phyloP scores from a whole-genome alignment of 371 early-diverging fungal genomes.

The Cokeromyces recurvatus region DNA sequence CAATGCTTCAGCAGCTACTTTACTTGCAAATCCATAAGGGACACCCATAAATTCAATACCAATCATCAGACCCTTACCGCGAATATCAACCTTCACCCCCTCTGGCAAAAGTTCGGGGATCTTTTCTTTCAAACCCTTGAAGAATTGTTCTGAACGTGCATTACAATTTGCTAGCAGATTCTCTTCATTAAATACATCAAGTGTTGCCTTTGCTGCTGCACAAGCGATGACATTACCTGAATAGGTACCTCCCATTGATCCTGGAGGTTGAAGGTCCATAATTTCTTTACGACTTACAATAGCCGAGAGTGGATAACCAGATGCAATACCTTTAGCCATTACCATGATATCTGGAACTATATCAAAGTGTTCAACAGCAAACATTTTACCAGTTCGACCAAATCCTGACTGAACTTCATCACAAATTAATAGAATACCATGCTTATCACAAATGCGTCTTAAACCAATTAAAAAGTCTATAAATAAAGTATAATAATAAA shows the following conservation, averaged over 20 bases:
- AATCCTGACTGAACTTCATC: conserved; percentile 42
- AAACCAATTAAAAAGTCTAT: conserved; percentile 58
- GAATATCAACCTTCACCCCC: conserved; percentile 43
- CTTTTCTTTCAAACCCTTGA: conserved; percentile 32
- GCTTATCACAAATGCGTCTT: conserved; percentile 55
- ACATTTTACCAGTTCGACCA: conserved; percentile 40
- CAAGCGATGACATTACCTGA: conserved; percentile 47
- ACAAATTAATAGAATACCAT: conserved; percentile 37
- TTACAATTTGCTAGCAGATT: conserved; percentile 40
- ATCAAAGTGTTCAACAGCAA: conserved; percentile 42
- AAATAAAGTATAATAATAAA: background rate
- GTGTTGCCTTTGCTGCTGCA: conserved; percentile 48
- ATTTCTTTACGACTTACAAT: conserved; percentile 41
- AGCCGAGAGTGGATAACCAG: conserved; percentile 47
- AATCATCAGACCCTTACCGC: conserved; percentile 60
- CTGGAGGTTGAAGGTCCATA: conserved; percentile 43
- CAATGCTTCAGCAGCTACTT: conserved; percentile 34
- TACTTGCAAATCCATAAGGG: conserved; percentile 35
- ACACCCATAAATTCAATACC: conserved; percentile 52
- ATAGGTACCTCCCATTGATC: conserved; percentile 53
- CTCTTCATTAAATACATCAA: conserved; percentile 41
- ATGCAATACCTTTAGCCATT: conserved; percentile 56
- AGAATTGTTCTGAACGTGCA: conserved; percentile 44
- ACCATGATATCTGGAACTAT: conserved; percentile 49
- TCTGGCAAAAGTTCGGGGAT: conserved; percentile 35